Evolutionary conservation across 805 yeast genomes (phyloP), one percentile per base, ranked within the genome.

Genomic region (Lachancea kluyveri): DNA sequence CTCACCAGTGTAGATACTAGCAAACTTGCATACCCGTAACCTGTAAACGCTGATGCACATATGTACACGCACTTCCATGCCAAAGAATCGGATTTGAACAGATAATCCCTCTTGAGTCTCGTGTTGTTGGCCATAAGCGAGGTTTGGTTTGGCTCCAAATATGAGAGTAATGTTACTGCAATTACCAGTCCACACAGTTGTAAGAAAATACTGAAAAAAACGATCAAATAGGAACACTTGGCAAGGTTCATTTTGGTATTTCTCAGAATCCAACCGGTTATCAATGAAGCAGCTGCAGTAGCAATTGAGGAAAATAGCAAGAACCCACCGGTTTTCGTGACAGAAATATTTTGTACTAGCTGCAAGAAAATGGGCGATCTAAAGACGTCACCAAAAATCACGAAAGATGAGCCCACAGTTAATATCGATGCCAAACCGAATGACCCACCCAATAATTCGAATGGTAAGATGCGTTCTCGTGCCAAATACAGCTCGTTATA

Each of bases 361-460:
- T 74, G 67, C 35, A 68, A 63, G 43, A 67, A 78, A 17, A 78
- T 61, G 2, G 85, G 87, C 11, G 70, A 62, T 52, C 77, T 76
- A 50, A 72, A 79, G 18, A 72, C 51, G 32, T 65, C 64, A 19
- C 77, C 62, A 42, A 72, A 65, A n/a, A 62, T 56, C 3, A 65
- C 48, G 48, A 54, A 61, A 43, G 50, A 60, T 24, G 44, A 62
- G 42, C 28, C 64, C 61, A 77, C 73, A 59, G 40, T 79, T 56
- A 44, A 66, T 63, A 54, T 26, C 1, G 62, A 75, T 1, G 78
- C 68, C 18, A 74, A 54, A 6, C 79, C 74, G 3, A 82, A 74
- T 36, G 76, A 51, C 26, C 75, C 69, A 1, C 60, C 54, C 49
- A 79, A 58, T 29, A 76, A 55, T 17, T 65, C 64, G 24, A 77